These are phyloP conservation scores for Zygnema circumcarinatum DNA, from an alignment of 139 green algal species.

Conservation along the genomic window DNA sequence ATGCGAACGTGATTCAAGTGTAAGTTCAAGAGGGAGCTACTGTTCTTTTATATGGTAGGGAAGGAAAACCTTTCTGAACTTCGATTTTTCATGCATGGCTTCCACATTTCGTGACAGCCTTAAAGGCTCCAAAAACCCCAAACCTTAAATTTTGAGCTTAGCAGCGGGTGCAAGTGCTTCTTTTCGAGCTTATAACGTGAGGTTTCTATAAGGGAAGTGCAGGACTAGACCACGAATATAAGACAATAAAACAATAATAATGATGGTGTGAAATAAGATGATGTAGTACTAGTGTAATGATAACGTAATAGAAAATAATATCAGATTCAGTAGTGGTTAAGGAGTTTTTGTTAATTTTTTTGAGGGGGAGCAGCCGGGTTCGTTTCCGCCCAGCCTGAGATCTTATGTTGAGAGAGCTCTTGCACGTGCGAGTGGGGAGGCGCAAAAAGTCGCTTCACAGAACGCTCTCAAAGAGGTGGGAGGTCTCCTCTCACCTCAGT, in stretches of 20 bases:
- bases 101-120: neutral
- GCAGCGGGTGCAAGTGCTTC: neutral
- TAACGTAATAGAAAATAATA: no score
- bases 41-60: neutral
- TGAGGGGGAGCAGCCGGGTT: constrained; percentile 8
- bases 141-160: neutral
- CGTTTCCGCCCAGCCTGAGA: constrained; percentile 36
- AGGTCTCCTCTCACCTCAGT: no score
- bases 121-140: neutral
- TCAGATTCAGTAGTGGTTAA: constrained; percentile 22
- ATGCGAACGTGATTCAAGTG: no score
- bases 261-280: neutral
- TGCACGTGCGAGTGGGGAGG: neutral
- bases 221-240: no score
- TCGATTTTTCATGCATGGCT: neutral
- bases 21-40: no score
- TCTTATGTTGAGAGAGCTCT: constrained; percentile 44
- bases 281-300: neutral
- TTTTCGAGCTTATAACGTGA: neutral
- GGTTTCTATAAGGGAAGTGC: no score
- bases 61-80: neutral
- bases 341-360: neutral
- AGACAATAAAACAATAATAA: no score
- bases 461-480: constrained; percentile 45
- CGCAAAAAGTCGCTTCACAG: constrained; percentile 36